These are phyloP conservation scores for Cyberlindnera americana DNA, from an alignment of 805 yeast genomes.

Conservation along the genomic window DNA sequence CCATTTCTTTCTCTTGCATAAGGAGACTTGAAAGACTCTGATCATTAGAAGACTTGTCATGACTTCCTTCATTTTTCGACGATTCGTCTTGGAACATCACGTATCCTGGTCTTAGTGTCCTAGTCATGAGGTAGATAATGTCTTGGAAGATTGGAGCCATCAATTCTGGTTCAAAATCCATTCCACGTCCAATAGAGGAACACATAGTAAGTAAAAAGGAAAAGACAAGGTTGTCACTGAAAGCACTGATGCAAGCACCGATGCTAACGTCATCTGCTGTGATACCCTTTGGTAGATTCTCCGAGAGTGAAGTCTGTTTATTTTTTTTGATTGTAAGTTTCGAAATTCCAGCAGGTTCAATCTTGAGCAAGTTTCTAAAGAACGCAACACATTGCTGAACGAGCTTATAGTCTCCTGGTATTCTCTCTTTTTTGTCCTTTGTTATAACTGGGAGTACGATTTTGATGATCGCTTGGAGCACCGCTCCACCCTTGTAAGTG, in stretches of 20 bases:
- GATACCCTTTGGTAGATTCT: slow-evolving; percentile 54
- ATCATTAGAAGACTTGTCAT: slow-evolving; percentile 1
- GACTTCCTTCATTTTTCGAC: slow-evolving; percentile 1
- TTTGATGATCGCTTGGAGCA: slow-evolving; percentile 66
- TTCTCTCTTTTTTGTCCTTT: slow-evolving; percentile 51
- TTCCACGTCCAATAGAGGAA: slow-evolving; percentile 48
- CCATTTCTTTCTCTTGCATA: slow-evolving; percentile 56
- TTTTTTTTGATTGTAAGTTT: slow-evolving; percentile 39
- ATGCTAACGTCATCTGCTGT: slow-evolving; percentile 64
- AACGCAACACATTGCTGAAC: slow-evolving; percentile 69
- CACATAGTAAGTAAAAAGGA: slow-evolving; percentile 68
- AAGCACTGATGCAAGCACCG: slow-evolving; percentile 52
- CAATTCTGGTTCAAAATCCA: slow-evolving; percentile 56
- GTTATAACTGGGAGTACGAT: slow-evolving; percentile 61
- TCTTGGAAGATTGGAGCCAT: slow-evolving; percentile 68
- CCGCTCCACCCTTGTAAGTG: slow-evolving; percentile 52
- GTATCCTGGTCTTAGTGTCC: slow-evolving; percentile 44
- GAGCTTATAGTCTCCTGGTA: slow-evolving; percentile 66
- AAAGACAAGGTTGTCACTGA: slow-evolving; percentile 68
- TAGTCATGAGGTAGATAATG: slow-evolving; percentile 57
- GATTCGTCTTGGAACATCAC: slow-evolving; percentile 13
- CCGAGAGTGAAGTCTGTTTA: slow-evolving; percentile 28
- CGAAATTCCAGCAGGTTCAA: slow-evolving; percentile 64
- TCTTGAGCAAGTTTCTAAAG: slow-evolving; percentile 72
- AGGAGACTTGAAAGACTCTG: slow-evolving; percentile 39